Conservation (phyloP, 2,329 filamentous ascomycete genomes). For the Pezizomycotina sp. region DNA sequence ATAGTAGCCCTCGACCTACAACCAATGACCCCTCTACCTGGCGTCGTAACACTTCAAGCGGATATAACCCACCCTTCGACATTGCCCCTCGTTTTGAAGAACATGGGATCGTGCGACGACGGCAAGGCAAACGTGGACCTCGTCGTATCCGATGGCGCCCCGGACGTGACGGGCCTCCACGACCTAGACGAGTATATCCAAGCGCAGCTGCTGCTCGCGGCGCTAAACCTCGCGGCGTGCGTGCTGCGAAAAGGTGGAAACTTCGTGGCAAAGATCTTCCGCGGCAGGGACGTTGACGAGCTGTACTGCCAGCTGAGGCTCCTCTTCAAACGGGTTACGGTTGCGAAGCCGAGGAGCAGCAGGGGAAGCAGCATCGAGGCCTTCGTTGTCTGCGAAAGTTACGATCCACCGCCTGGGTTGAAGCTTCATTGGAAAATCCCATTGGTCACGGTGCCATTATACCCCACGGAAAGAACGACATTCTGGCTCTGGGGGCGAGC, state of each 20-base stretch:
- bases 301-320: constrained; percentile 86
- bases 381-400: constrained; percentile 88
- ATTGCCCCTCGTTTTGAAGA: constrained; percentile 69
- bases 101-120: constrained; percentile 69
- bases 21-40: constrained; percentile 83
- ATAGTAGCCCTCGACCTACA: constrained; percentile 94
- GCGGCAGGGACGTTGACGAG: constrained; percentile 85
- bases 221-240: constrained; percentile 80
- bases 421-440: constrained; percentile 55
- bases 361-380: constrained; percentile 94
- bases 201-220: constrained; percentile 83
- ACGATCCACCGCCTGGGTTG: constrained; percentile 62
- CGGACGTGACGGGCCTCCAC: constrained; percentile 89
- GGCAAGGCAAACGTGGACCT: constrained; percentile 56
- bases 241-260: constrained; percentile 84
- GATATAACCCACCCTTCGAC: constrained; percentile 97
- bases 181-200: constrained; percentile 98
- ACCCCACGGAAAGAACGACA: constrained; percentile 35
- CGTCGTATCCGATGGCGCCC: constrained; percentile 86
- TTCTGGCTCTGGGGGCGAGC: constrained; percentile 33
- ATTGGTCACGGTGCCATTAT: constrained; percentile 48
- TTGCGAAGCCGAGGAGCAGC: constrained; percentile 86
- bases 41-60: constrained; percentile 79
- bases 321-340: constrained; percentile 72
- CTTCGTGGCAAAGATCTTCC: constrained; percentile 96